Percentiles rank a stretch among this genome's conserved stretches.
Evolutionary conservation across 2,329 filamentous ascomycete genomes (phyloP).

Genomic region (Rasamsonia emersonii): DNA sequence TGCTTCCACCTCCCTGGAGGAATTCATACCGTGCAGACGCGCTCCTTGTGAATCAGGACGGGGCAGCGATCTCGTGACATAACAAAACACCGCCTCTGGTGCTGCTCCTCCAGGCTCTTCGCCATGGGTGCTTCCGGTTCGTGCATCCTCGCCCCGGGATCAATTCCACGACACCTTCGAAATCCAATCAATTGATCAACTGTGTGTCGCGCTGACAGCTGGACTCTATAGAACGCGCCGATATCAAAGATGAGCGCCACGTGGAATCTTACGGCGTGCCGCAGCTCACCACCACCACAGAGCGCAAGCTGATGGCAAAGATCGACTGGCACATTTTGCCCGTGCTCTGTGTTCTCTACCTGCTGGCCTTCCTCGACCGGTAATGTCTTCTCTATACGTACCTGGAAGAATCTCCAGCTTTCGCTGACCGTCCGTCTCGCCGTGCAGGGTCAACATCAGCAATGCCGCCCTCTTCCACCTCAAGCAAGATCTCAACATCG

Average conservation of each 20-base stretch:
- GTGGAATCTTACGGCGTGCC: neutral
- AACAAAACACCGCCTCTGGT: too few relatives aligned
- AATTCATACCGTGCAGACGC: too few relatives aligned
- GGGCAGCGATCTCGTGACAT: too few relatives aligned
- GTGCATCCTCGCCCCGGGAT: too few relatives aligned
- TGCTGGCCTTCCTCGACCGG: conserved; percentile 58
- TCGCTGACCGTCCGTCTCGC: too few relatives aligned
- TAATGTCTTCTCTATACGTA: conserved; percentile 18
- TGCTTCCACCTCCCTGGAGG: too few relatives aligned
- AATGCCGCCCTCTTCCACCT: conserved; percentile 65
- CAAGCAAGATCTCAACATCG: conserved; percentile 52
- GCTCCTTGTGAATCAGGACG: too few relatives aligned
- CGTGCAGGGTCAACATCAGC: conserved; percentile 65
- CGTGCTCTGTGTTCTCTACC: conserved; percentile 63
- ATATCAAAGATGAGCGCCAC: neutral
- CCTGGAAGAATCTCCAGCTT: neutral
- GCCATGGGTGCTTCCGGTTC: too few relatives aligned
- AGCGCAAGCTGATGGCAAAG: conserved; percentile 57
- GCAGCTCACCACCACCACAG: conserved; percentile 33
- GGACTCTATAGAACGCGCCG: neutral
- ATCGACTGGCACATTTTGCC: conserved; percentile 66
- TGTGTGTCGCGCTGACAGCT: too few relatives aligned
- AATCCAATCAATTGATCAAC: too few relatives aligned
- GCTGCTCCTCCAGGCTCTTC: too few relatives aligned
- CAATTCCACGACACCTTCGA: too few relatives aligned